phyloP scores from a whole-genome alignment of 2,329 filamentous ascomycete genomes.

The Truncatella angustata region DNA sequence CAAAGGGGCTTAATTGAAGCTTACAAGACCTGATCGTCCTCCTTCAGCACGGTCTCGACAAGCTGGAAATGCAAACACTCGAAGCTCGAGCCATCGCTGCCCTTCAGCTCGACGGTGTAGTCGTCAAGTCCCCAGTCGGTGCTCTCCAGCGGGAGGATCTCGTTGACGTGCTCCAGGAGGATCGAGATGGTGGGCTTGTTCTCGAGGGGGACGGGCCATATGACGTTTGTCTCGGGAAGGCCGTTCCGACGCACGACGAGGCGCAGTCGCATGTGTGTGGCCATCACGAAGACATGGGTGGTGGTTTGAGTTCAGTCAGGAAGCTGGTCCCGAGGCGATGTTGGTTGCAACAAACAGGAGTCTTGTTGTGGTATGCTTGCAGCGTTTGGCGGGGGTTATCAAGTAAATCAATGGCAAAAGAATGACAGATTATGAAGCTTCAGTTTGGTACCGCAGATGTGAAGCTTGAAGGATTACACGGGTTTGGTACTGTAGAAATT shows the following conservation, averaged over 20 bases:
- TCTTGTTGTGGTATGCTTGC: no score
- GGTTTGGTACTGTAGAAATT: no score
- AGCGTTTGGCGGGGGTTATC: no score
- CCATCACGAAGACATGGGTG: slow-evolving; percentile 6
- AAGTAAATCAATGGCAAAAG: neutral
- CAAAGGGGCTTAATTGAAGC: no score
- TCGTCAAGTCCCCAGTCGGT: slow-evolving; percentile 84
- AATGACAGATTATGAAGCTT: no score
- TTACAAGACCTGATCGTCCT: slow-evolving; percentile 81
- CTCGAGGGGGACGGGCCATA: slow-evolving; percentile 64
- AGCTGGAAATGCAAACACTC: slow-evolving; percentile 86
- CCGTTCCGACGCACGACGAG: slow-evolving; percentile 70
- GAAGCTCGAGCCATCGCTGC: slow-evolving; percentile 58
- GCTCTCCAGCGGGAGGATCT: slow-evolving; percentile 77
- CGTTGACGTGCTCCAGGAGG: slow-evolving; percentile 76
- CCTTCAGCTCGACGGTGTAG: slow-evolving; percentile 75
- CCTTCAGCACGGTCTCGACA: slow-evolving; percentile 67
- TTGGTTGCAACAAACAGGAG: no score
- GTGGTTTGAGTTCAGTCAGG: neutral
- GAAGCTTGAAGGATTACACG: no score
- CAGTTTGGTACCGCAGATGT: no score
- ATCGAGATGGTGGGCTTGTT: slow-evolving; percentile 69
- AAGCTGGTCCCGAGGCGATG: neutral
- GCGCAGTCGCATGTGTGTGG: slow-evolving; percentile 63
- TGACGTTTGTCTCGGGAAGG: slow-evolving; percentile 68